A percentile compares a stretch with the other conserved stretches of the same genome.
Conservation (phyloP, 192 early-diverging fungal species). For the Endogone sp. region DNA sequence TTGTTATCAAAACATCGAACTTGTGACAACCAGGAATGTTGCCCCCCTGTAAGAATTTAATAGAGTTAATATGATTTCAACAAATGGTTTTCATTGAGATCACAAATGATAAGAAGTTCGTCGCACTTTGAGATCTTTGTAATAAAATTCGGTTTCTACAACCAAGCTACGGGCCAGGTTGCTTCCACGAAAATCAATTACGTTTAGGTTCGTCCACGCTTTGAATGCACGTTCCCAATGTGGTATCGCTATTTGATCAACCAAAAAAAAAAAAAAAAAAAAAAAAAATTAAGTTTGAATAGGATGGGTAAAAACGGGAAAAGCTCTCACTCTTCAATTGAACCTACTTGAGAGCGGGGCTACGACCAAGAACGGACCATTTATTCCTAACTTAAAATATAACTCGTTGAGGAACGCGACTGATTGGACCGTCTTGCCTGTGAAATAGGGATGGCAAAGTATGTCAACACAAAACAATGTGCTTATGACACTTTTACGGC, state of each 20-base stretch:
- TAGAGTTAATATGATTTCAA: neutral
- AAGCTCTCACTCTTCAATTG: too few relatives aligned
- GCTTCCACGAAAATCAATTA: constrained; percentile 71
- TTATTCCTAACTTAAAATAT: constrained; percentile 52
- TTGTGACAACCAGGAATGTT: constrained; percentile 47
- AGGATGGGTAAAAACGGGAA: too few relatives aligned
- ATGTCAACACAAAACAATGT: constrained; percentile 32
- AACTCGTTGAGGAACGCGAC: constrained; percentile 72
- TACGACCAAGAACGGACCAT: constrained; percentile 73
- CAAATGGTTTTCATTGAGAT: neutral
- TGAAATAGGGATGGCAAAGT: constrained; percentile 52
- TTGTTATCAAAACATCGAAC: constrained; percentile 59
- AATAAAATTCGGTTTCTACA: constrained; percentile 81
- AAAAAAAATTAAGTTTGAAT: too few relatives aligned
- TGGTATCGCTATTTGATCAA: constrained; percentile 20
- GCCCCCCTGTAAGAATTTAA: constrained; percentile 39
- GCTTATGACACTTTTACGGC: too few relatives aligned
- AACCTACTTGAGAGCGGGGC: constrained; percentile 54
- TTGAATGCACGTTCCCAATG: constrained; percentile 70
- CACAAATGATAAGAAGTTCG: neutral
- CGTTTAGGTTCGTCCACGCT: constrained; percentile 74
- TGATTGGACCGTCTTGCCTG: constrained; percentile 76
- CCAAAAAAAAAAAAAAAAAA: constrained; percentile 1
- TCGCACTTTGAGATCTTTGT: constrained; percentile 34
- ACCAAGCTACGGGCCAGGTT: constrained; percentile 66